These are phyloP conservation scores for Leishmania arabica DNA, from an alignment of 208 protist species.

Conservation along the genomic window DNA sequence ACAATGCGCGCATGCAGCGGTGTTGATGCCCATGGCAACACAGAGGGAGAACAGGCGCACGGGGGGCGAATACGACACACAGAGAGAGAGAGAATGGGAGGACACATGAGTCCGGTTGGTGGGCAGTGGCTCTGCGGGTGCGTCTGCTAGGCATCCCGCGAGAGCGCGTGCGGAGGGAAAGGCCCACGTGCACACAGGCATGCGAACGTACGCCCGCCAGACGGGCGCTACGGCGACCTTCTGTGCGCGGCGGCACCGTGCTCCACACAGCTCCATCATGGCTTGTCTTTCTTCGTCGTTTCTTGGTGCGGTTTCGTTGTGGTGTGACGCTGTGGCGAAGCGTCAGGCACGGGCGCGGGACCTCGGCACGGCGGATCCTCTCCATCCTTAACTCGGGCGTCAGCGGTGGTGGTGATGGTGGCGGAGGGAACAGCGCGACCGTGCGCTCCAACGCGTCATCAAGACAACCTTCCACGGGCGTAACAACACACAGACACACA, in stretches of 20 bases:
- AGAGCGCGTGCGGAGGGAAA: background rate
- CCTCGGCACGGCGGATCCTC: background rate
- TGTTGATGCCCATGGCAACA: too few relatives aligned
- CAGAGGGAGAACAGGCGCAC: background rate
- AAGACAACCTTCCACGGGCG: background rate
- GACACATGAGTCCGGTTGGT: background rate
- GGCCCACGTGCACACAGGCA: background rate
- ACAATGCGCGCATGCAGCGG: too few relatives aligned
- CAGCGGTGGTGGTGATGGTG: background rate
- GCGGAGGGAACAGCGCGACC: background rate
- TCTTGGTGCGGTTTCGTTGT: background rate
- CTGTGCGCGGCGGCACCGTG: background rate
- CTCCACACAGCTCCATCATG: background rate
- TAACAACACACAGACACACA: background rate
- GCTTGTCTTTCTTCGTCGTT: background rate
- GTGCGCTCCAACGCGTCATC: background rate
- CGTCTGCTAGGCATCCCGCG: background rate
- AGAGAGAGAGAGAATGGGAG: background rate
- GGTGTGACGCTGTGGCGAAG: background rate
- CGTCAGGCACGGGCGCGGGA: background rate
- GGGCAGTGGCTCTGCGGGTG: background rate
- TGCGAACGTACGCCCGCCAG: background rate
- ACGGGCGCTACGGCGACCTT: too few relatives aligned
- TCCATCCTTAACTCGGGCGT: background rate
- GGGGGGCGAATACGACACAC: background rate